A percentile compares a stretch with the other conserved stretches of the same genome.
phyloP scores from a whole-genome alignment of 1,284 basidiomycete species.

The Violaceomyces palustris region DNA sequence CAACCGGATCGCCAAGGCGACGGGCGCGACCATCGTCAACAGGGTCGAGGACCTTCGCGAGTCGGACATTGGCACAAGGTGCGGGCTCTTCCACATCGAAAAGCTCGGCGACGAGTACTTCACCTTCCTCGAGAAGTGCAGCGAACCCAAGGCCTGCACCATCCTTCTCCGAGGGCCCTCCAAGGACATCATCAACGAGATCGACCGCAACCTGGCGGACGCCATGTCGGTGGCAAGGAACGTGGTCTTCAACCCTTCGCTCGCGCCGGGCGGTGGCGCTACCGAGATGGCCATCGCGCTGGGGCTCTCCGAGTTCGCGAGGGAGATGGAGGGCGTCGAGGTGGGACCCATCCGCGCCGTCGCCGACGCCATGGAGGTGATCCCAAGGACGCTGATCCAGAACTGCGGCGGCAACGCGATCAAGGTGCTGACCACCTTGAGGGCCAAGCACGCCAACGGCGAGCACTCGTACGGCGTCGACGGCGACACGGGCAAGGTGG shows the following conservation, averaged over 20 bases:
- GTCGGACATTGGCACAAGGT: constrained; percentile 82
- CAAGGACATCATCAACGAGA: constrained; percentile 96
- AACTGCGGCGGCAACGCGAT: constrained; percentile 95
- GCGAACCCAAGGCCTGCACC: constrained; percentile 92
- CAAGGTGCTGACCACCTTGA: constrained; percentile 79
- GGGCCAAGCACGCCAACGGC: constrained; percentile 85
- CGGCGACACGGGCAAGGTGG: constrained; percentile 88
- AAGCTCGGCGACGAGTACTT: constrained; percentile 99
- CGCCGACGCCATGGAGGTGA: constrained; percentile 93
- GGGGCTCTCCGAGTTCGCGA: constrained; percentile 76
- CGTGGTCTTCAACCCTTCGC: constrained; percentile 86
- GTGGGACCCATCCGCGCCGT: constrained; percentile 87
- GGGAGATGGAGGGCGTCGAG: constrained; percentile 67
- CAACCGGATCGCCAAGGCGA: constrained; percentile 92
- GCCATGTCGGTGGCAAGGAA: constrained; percentile 97
- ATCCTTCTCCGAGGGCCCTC: constrained; percentile 96
- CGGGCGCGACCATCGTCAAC: constrained; percentile 95
- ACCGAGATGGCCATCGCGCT: constrained; percentile 97
- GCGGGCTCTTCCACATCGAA: constrained; percentile 91
- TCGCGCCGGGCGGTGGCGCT: constrained; percentile 90
- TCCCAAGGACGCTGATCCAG: constrained; percentile 89
- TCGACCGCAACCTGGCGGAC: constrained; percentile 93
- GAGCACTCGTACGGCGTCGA: constrained; percentile 88
- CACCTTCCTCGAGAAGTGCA: constrained; percentile 89
- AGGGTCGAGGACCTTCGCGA: constrained; percentile 91